These are phyloP conservation scores for Porphyridium purpureum DNA, from an alignment of 23 red algal genomes.

Conservation along the genomic window DNA sequence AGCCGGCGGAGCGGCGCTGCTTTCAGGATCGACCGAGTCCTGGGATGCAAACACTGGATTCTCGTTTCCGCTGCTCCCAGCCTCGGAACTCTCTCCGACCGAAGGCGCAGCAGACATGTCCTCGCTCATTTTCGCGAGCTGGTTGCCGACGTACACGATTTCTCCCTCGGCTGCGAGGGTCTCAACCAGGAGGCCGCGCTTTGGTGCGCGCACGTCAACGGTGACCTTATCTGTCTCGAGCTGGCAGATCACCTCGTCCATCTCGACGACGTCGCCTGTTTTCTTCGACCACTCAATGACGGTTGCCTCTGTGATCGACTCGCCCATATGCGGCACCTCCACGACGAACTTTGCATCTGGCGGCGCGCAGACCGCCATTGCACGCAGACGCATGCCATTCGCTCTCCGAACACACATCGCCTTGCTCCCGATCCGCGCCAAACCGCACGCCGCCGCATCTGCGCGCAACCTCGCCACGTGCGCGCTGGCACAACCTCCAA, in stretches of 20 bases:
- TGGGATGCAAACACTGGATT: constrained; percentile 1
- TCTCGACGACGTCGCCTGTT: constrained; percentile 44
- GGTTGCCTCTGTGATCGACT: constrained; percentile 92
- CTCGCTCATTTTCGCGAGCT: constrained; percentile 29
- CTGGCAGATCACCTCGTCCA: constrained; percentile 81
- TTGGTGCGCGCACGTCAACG: constrained; percentile 85
- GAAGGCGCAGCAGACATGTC: constrained; percentile 1
- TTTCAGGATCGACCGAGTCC: neutral
- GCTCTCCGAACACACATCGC: no score
- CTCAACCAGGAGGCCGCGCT: constrained; percentile 47
- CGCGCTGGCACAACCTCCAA: no score
- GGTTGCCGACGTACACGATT: constrained; percentile 61
- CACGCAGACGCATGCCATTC: no score
- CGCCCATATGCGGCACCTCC: constrained; percentile 95
- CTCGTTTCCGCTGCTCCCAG: neutral
- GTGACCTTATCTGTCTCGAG: constrained; percentile 97
- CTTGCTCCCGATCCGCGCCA: no score
- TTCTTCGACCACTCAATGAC: constrained; percentile 50
- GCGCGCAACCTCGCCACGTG: no score
- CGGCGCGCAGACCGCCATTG: no score
- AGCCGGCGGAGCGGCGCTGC: neutral
- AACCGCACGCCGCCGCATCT: no score
- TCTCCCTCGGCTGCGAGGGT: constrained; percentile 57
- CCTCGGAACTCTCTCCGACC: neutral
- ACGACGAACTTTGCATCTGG: no score